Percentiles rank a stretch among this genome's conserved stretches.
Conservation (phyloP, 2,329 filamentous ascomycete genomes). For the Aureobasidium lini region DNA sequence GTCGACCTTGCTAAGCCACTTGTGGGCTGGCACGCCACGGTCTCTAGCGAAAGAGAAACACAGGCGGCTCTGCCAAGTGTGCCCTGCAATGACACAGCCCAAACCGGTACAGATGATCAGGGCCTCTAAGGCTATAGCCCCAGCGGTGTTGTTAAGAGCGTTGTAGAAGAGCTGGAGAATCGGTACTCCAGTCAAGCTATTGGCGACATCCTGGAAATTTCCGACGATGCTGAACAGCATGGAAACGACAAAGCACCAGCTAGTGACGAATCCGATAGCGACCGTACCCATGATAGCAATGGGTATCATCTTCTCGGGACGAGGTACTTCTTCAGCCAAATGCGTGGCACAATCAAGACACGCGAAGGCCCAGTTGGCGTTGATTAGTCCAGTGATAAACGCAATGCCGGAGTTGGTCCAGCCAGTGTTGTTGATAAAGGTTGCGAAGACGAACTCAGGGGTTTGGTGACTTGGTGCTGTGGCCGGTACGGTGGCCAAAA, state of each 20-base stretch:
- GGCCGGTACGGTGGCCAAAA: constrained; percentile 42
- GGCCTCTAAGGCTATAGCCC: constrained; percentile 40
- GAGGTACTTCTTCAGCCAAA: constrained; percentile 44
- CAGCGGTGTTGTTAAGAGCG: constrained; percentile 35
- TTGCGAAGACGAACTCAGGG: constrained; percentile 45
- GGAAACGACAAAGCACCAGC: constrained; percentile 41
- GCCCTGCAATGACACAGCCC: constrained; percentile 59
- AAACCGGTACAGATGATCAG: constrained; percentile 49
- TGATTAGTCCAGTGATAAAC: constrained; percentile 46
- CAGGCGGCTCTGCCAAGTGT: constrained; percentile 45
- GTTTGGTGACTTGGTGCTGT: constrained; percentile 36
- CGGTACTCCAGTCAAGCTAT: constrained; percentile 37
- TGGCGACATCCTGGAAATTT: constrained; percentile 36
- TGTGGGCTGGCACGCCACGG: constrained; percentile 39
- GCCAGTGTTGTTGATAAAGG: constrained; percentile 46
- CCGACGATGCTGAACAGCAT: constrained; percentile 45
- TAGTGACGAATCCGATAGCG: constrained; percentile 42
- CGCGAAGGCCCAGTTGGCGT: constrained; percentile 44
- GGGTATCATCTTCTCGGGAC: constrained; percentile 41
- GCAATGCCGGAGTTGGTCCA: constrained; percentile 41
- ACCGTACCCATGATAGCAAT: constrained; percentile 45
- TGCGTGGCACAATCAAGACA: constrained; percentile 45
- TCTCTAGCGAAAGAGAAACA: constrained; percentile 49
- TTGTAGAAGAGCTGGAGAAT: constrained; percentile 42
- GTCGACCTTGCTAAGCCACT: constrained; percentile 35